A percentile compares a stretch with the other conserved stretches of the same genome.
Conservation (phyloP, 2,329 filamentous ascomycete genomes). For the Leptographium galeiforme region DNA sequence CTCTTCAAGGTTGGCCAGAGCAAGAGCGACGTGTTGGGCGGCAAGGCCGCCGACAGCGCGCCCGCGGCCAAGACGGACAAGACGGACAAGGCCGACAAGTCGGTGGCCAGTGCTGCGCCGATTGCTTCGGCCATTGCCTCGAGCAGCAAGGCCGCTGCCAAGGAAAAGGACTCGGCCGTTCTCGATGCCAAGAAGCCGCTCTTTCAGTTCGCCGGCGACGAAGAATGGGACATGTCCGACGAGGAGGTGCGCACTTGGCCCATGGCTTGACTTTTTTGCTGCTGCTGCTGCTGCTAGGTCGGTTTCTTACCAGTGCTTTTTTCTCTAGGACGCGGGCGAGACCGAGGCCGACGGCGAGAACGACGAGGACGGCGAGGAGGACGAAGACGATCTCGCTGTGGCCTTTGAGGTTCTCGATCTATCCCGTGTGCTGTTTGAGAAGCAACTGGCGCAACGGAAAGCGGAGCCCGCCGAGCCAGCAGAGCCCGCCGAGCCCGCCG, state of each 20-base stretch:
- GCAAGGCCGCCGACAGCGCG: conserved; percentile 51
- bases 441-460: conserved; percentile 32
- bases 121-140: neutral
- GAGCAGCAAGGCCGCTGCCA: conserved; percentile 23
- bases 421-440: conserved; percentile 51
- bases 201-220: conserved; percentile 89
- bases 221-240: conserved; percentile 79
- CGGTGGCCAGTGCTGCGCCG: conserved; percentile 25
- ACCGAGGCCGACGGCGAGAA: conserved; percentile 8
- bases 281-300: neutral
- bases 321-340: neutral
- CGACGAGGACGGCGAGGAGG: conserved; percentile 37
- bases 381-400: conserved; percentile 61
- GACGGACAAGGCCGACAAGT: conserved; percentile 26
- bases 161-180: conserved; percentile 16
- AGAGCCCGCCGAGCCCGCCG: neutral
- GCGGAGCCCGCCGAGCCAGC: conserved; percentile 20
- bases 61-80: conserved; percentile 19
- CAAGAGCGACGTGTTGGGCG: conserved; percentile 89
- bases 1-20: conserved; percentile 87
- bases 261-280: neutral
- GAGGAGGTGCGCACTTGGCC: conserved; percentile 37
- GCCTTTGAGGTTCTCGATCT: conserved; percentile 79
- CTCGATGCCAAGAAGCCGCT: conserved; percentile 53
- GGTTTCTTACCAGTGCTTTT: neutral